These are phyloP conservation scores for Colletotrichum endophyticum DNA, from an alignment of 2,329 filamentous ascomycete genomes.

Conservation along the genomic window DNA sequence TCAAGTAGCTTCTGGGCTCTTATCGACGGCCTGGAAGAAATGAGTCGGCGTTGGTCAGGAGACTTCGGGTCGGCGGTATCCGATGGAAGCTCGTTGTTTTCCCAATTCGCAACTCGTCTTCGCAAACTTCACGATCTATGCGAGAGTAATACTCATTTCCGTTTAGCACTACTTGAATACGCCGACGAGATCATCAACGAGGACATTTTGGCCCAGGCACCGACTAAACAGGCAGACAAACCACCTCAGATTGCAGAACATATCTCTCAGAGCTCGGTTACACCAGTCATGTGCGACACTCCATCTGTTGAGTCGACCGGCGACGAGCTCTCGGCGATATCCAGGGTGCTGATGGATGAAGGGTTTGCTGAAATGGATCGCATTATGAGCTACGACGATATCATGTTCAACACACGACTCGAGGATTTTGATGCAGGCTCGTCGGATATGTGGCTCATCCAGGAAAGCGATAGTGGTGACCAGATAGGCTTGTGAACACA, in stretches of 20 bases:
- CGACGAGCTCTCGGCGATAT: not conserved
- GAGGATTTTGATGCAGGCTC: not conserved
- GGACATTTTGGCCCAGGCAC: not conserved
- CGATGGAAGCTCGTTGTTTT: not conserved
- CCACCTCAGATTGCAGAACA: not conserved
- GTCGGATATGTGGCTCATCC: not conserved
- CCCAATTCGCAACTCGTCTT: not conserved
- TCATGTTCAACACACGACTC: not conserved
- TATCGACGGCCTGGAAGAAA: not conserved
- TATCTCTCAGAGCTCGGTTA: not conserved
- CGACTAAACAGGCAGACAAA: not conserved
- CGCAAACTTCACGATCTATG: not conserved
- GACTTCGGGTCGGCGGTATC: not conserved
- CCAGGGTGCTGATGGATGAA: not conserved
- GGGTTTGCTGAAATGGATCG: not conserved
- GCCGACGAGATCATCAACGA: not conserved
- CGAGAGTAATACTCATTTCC: not conserved
- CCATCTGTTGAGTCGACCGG: not conserved
- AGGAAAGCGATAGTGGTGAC: not conserved
- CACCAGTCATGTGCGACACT: not conserved
- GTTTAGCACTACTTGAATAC: not conserved
- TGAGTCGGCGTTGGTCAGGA: not conserved
- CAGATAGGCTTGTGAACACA: not conserved
- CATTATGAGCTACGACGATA: not conserved
- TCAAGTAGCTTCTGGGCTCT: not conserved